These are phyloP conservation scores for Linum tenue DNA, from an alignment of 345 rosid species.

Conservation along the genomic window DNA sequence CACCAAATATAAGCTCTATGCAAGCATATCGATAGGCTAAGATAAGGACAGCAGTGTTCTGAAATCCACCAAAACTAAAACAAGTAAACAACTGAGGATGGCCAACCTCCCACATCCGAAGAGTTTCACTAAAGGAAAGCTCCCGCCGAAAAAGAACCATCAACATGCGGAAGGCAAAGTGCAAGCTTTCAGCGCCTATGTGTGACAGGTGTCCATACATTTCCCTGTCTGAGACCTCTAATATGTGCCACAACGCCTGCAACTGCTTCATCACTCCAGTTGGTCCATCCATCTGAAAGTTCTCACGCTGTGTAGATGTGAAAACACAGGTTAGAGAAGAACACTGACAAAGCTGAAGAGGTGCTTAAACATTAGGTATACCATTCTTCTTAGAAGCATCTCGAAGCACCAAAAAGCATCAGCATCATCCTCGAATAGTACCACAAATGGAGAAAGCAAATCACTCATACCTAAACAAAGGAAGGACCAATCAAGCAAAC, in stretches of 20 bases:
- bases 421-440: constrained; percentile 82
- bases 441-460: constrained; percentile 82
- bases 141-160: constrained; percentile 82
- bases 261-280: constrained; percentile 88
- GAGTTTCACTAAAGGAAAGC: constrained; percentile 69
- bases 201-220: constrained; percentile 62
- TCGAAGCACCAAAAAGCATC: constrained; percentile 99
- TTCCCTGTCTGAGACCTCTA: constrained; percentile 74
- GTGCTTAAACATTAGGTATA: constrained; percentile 21
- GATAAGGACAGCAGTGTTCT: neutral
- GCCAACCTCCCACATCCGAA: constrained; percentile 94
- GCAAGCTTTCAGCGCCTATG: constrained; percentile 94
- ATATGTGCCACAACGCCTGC: constrained; percentile 70
- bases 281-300: constrained; percentile 90
- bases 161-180: constrained; percentile 92
- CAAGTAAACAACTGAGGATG: neutral
- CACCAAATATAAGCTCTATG: neutral
- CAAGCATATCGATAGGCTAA: neutral
- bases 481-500: constrained; percentile 13
- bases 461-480: constrained; percentile 81
- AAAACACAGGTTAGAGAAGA: constrained; percentile 21
- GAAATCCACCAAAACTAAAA: neutral
- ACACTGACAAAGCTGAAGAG: constrained; percentile 10
- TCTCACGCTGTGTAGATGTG: constrained; percentile 48
- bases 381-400: constrained; percentile 95